Evolutionary conservation across 2,329 filamentous ascomycete species (phyloP).

Genomic region (Coniochaeta sp.): DNA sequence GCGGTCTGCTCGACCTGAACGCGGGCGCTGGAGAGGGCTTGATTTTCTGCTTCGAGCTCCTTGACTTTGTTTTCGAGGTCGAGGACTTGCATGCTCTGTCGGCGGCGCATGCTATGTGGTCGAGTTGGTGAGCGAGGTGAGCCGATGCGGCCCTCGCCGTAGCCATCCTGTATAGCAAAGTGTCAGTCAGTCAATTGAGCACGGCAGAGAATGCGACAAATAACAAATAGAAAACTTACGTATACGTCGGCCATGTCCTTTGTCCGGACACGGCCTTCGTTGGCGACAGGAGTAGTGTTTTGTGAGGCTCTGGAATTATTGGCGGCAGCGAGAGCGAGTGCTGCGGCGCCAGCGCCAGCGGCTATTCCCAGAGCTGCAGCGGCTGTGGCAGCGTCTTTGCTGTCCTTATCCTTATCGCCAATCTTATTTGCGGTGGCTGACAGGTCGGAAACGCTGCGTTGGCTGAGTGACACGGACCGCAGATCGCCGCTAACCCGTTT

Average conservation of each 20-base stretch:
- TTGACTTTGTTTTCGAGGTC: slow-evolving; percentile 85
- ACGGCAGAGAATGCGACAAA: not conserved
- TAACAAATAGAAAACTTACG: slow-evolving; percentile 53
- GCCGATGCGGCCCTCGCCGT: slow-evolving; percentile 77
- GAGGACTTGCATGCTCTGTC: slow-evolving; percentile 94
- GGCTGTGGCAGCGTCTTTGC: slow-evolving; percentile 26
- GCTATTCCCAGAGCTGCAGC: slow-evolving; percentile 9
- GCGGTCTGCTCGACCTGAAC: slow-evolving; percentile 60
- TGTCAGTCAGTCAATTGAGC: slow-evolving; percentile 10
- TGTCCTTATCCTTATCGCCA: slow-evolving; percentile 17
- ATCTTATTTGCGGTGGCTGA: slow-evolving; percentile 19
- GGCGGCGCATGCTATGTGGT: slow-evolving; percentile 91
- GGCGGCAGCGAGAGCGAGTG: slow-evolving; percentile 7
- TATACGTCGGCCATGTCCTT: slow-evolving; percentile 90
- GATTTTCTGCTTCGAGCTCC: slow-evolving; percentile 79
- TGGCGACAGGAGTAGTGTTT: slow-evolving; percentile 62
- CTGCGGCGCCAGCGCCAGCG: slow-evolving; percentile 13
- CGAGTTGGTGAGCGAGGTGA: slow-evolving; percentile 89
- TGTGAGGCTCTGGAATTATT: slow-evolving; percentile 13
- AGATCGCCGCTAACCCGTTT: slow-evolving; percentile 70
- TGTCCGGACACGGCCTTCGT: slow-evolving; percentile 78
- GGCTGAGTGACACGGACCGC: slow-evolving; percentile 59
- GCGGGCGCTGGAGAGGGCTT: slow-evolving; percentile 66
- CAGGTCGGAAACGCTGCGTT: slow-evolving; percentile 32
- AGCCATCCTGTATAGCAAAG: slow-evolving; percentile 72